Evolutionary conservation across 805 yeast species (phyloP).

Genomic region (Wickerhamiella bombiphila): DNA sequence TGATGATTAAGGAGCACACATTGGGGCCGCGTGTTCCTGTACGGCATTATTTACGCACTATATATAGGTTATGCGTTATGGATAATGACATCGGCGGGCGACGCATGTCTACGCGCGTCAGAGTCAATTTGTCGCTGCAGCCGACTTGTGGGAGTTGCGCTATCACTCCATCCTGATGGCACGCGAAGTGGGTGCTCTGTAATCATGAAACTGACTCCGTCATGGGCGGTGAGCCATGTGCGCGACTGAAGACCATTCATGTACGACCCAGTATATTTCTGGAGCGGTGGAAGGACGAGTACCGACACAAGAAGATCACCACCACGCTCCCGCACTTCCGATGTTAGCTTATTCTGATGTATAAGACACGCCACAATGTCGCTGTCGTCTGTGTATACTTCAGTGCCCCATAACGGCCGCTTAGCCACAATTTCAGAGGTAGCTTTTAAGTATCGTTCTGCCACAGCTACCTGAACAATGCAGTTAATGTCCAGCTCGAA

Average conservation of each 20-base stretch:
- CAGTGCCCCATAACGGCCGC: constrained; percentile 79
- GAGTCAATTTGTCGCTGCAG: neutral
- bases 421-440: constrained; percentile 24
- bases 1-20: too few species aligned
- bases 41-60: too few species aligned
- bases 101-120: too few species aligned
- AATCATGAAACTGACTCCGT: constrained; percentile 63
- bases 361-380: constrained; percentile 60
- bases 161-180: constrained; percentile 12
- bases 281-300: constrained; percentile 52
- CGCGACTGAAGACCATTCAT: constrained; percentile 63
- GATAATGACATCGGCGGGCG: too few species aligned
- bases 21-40: too few species aligned
- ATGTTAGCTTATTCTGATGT: constrained; percentile 53
- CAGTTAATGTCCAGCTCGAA: constrained; percentile 23
- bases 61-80: too few species aligned
- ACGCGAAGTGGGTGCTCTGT: constrained; percentile 15
- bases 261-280: constrained; percentile 47
- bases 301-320: constrained; percentile 44
- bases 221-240: constrained; percentile 57
- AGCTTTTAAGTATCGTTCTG: constrained; percentile 30
- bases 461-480: constrained; percentile 41
- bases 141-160: neutral
- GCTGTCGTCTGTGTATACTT: constrained; percentile 86
- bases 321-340: constrained; percentile 18